Base-by-base conservation (phyloP, 2,329 filamentous ascomycete genomes). In the Cercospora citrullina region DNA sequence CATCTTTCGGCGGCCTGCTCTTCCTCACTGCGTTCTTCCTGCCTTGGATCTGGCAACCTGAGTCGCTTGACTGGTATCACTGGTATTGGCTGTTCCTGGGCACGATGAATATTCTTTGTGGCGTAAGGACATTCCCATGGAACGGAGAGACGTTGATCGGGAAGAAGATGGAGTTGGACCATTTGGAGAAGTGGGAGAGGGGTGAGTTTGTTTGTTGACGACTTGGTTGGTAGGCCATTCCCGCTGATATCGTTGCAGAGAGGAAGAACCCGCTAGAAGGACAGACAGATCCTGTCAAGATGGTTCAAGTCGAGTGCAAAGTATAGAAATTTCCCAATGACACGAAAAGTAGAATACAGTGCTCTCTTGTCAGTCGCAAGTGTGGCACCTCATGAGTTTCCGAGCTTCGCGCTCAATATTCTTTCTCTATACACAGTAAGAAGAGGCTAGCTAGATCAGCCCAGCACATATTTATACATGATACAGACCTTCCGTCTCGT, bases 401-500 rank as follows among this genome's bases (percentile, higher is more conserved):
- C 5, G 26, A 28, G 48, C 48, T 55, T 51, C 23, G 18, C 12
- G 48, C 55, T 36, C 30, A n/a, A 36, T 36, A 7, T 59, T 16
- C 30, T 18, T 36, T 59, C 30, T 36, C 28, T 59, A 59, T 59
- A 59, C 18, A 59, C 55, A 23, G 31, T 31, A 33, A 36, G 55
- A 36, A 57, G 53, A 23, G 28, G 26, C 30, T 33, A 28, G 55
- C 55, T 23, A 21, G 26, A 58, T 58, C 16, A 21, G 55, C 55
- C 9, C 28, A 28, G 28, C 23, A n/a, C 23, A 28, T 55, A n/a
- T 55, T 55, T 31, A 23, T 59, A 59, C 28, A 59, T 59, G 28
- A 18, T 59, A 36, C 55, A 59, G 31, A 36, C 31, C n/a, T 59
- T 33, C 55, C 55, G 31, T 59, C 55, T 59, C 30, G 31, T 59